A percentile compares a stretch with the other conserved stretches of the same genome.
phyloP scores from a whole-genome alignment of 2,329 filamentous ascomycete species.

The Calonectria montana region DNA sequence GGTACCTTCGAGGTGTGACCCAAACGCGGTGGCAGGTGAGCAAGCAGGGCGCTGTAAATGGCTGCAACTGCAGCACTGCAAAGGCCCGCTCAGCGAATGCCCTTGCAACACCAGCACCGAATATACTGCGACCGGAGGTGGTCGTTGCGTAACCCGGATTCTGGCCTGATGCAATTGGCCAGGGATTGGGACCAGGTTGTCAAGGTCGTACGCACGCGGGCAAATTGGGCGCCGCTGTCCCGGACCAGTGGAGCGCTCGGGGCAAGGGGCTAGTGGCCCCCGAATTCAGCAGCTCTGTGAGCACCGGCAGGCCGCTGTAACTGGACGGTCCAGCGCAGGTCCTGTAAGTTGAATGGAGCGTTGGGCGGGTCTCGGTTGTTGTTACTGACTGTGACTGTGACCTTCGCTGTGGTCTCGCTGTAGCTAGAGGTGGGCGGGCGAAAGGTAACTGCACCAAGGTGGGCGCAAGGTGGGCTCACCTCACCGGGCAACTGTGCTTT shows the following conservation, averaged over 20 bases:
- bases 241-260: conserved; percentile 44
- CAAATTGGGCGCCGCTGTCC: conserved; percentile 40
- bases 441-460: conserved; percentile 21
- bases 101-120: conserved; percentile 24
- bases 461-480: conserved; percentile 38
- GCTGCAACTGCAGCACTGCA: conserved; percentile 13
- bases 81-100: conserved; percentile 17
- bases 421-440: conserved; percentile 15
- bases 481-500: conserved; percentile 34
- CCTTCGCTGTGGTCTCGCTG: conserved; percentile 11
- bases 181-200: conserved; percentile 25
- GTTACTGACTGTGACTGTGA: conserved; percentile 8
- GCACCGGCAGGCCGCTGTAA: conserved; percentile 3
- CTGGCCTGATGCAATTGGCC: conserved; percentile 45
- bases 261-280: conserved; percentile 34
- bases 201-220: conserved; percentile 35
- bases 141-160: conserved; percentile 42
- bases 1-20: conserved; percentile 12
- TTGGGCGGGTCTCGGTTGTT: conserved; percentile 19
- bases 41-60: conserved; percentile 7
- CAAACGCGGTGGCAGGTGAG: conserved; percentile 20
- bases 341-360: conserved; percentile 9
- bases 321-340: neutral
- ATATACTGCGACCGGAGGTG: conserved; percentile 22
- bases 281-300: conserved; percentile 13